A percentile compares a stretch with the other conserved stretches of the same genome.
Conservation (phyloP, 257 asterid species). For the Cordia subcordata region DNA sequence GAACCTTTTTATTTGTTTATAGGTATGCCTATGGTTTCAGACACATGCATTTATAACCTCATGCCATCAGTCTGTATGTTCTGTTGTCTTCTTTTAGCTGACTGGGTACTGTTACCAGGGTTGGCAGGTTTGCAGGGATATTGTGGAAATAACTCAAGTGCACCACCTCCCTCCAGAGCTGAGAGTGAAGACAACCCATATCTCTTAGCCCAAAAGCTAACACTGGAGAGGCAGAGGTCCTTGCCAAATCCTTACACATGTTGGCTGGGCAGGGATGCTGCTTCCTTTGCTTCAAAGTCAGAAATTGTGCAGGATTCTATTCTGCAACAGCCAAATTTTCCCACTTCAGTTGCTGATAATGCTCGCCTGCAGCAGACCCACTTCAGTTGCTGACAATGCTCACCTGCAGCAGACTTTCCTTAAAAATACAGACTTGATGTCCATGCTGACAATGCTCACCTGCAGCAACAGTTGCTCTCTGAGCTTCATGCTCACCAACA, state of each 20-base stretch:
- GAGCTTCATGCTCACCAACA: slow-evolving; percentile 57
- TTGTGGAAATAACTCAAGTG: slow-evolving; percentile 38
- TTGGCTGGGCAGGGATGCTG: slow-evolving; percentile 65
- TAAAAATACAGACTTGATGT: slow-evolving; percentile 62
- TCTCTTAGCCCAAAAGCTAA: slow-evolving; percentile 52
- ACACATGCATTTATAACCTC: background rate
- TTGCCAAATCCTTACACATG: slow-evolving; percentile 49
- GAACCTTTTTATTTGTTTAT: background rate
- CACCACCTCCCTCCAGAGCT: slow-evolving; percentile 41
- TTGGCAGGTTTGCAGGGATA: slow-evolving; percentile 70
- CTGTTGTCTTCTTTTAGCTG: background rate
- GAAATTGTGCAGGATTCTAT: slow-evolving; percentile 48
- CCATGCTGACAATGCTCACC: slow-evolving; percentile 53
- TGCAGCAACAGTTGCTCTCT: slow-evolving; percentile 77
- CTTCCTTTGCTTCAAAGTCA: slow-evolving; percentile 33
- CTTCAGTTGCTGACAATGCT: slow-evolving; percentile 54
- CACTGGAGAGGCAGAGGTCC: slow-evolving; percentile 79
- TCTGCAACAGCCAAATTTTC: slow-evolving; percentile 41
- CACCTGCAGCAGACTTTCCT: slow-evolving; percentile 75
- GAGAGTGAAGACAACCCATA: slow-evolving; percentile 54
- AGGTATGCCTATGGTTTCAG: background rate
- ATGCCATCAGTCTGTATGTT: background rate
- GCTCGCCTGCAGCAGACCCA: slow-evolving; percentile 38
- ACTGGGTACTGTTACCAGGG: slow-evolving; percentile 3
- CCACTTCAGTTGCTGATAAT: slow-evolving; percentile 45